Base-by-base conservation (phyloP, 2,329 filamentous ascomycete species). In the Calonectria hongkongensis region DNA sequence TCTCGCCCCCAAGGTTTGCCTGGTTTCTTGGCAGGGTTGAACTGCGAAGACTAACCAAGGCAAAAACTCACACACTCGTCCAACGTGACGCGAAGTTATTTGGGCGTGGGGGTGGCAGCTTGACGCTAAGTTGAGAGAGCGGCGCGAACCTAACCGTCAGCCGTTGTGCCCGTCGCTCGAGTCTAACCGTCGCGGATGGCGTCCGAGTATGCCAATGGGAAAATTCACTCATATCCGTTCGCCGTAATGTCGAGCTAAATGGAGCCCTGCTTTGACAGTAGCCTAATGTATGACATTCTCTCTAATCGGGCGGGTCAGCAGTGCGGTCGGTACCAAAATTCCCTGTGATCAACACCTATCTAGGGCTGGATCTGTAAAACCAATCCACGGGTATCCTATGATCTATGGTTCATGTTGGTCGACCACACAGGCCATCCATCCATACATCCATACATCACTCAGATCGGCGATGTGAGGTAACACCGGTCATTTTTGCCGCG, bases 221-320 rank as follows among this genome's bases (percentile, higher is more conserved):
- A 60, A 60, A 60, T 60, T 60, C 54, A 41, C 54, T 60, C 54
- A 41, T 41, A 3, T 9, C 54, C 33, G 15, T 60, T 60, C 21
- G n/a, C 39, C 15, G 33, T 10, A 41, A 18, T 15, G 54, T 16
- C 7, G 36, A 25, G 54, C 54, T 27, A 58, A 27, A 9, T 27
- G n/a, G 54, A 18, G 21, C 28, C 33, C 25, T 9, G 33, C 33
- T 18, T 60, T 48, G 45, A 25, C 13, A 27, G 36, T 60, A 41
- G 54, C 21, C n/a, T 41, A 25, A 60, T 60, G 54, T 60, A 60
- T 25, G 54, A 39, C 54, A 41, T 60, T 27, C 5, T 13, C 25
- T 33, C n/a, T 13, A 1, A 18, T 27, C 25, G 21, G 54, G 33
- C 18, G 33, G n/a, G 13, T 15, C 21, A 12, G 4, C 33, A 41